Conservation (phyloP, 805 yeast species). For the Hanseniaspora guilliermondii region DNA sequence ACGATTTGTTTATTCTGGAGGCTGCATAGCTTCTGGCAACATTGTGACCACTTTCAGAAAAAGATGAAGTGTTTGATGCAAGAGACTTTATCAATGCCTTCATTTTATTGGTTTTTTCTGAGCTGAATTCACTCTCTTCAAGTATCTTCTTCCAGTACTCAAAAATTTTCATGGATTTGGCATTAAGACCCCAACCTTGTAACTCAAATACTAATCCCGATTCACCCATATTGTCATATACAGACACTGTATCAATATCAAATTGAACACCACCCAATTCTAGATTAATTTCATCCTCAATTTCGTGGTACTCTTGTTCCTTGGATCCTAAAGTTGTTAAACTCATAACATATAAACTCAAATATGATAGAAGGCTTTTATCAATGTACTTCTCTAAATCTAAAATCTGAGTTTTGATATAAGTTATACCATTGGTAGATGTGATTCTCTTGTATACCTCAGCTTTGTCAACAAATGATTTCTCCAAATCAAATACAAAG, state of each 20-base stretch:
- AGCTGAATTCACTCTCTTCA: constrained; percentile 49
- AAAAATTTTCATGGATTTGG: constrained; percentile 48
- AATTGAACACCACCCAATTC: constrained; percentile 76
- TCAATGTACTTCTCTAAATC: constrained; percentile 46
- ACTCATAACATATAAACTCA: constrained; percentile 69
- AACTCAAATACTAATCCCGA: constrained; percentile 45
- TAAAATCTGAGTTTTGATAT: constrained; percentile 50
- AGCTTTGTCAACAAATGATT: constrained; percentile 18
- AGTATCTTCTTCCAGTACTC: constrained; percentile 61
- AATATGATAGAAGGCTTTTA: constrained; percentile 45
- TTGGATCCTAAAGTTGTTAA: constrained; percentile 80
- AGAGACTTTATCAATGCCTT: constrained; percentile 58
- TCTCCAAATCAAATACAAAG: constrained; percentile 21
- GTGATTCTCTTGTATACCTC: constrained; percentile 40
- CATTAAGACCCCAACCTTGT: constrained; percentile 57
- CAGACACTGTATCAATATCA: constrained; percentile 42
- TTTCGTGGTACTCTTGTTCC: constrained; percentile 53
- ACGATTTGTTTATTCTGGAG: constrained; percentile 48
- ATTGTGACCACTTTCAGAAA: constrained; percentile 81
- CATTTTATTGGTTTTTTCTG: constrained; percentile 49
- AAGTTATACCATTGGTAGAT: constrained; percentile 71
- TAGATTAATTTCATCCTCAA: constrained; percentile 73
- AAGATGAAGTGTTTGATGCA: constrained; percentile 61
- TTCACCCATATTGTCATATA: constrained; percentile 36
- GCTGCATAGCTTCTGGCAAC: constrained; percentile 62